phyloP scores from a whole-genome alignment of 2,329 filamentous ascomycete genomes.

The Harringtonia lauricola region DNA sequence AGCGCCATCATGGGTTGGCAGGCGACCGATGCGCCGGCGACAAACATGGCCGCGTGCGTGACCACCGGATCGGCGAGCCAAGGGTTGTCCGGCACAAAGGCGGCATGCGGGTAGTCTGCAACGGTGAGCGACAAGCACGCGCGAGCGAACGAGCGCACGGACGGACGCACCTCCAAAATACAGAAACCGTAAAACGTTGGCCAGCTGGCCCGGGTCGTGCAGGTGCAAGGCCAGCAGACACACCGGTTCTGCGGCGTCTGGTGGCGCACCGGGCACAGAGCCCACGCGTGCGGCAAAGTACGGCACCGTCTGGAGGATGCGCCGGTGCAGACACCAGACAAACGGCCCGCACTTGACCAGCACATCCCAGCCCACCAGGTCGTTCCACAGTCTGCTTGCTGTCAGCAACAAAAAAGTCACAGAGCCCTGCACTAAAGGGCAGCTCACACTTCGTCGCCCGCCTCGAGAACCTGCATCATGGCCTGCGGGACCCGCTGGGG shows the following conservation, averaged over 20 bases:
- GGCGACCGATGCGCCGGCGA: conserved; percentile 15
- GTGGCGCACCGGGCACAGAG: not conserved
- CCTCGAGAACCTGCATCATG: no score
- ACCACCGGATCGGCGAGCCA: conserved; percentile 11
- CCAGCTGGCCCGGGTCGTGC: conserved; percentile 12
- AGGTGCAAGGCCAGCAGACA: not conserved
- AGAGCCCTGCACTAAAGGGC: no score
- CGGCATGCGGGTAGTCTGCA: conserved; percentile 11
- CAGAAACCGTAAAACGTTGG: conserved; percentile 16
- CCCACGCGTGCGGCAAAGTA: conserved; percentile 4
- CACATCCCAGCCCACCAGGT: conserved; percentile 5
- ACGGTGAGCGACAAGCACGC: not conserved
- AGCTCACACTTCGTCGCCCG: no score
- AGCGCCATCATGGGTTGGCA: conserved; percentile 15
- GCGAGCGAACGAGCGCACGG: no score
- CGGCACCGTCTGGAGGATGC: conserved; percentile 4
- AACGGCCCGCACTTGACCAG: conserved; percentile 2
- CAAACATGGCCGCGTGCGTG: conserved; percentile 15
- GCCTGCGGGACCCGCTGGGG: no score
- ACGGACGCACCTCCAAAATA: conserved; percentile 13
- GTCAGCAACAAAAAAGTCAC: no score
- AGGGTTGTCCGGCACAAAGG: conserved; percentile 8
- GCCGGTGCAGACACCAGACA: conserved; percentile 7
- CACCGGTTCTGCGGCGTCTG: not conserved
- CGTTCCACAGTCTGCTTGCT: not conserved